These are phyloP conservation scores for Silene conica DNA, from an alignment of 148 eudicot genomes.

Conservation along the genomic window DNA sequence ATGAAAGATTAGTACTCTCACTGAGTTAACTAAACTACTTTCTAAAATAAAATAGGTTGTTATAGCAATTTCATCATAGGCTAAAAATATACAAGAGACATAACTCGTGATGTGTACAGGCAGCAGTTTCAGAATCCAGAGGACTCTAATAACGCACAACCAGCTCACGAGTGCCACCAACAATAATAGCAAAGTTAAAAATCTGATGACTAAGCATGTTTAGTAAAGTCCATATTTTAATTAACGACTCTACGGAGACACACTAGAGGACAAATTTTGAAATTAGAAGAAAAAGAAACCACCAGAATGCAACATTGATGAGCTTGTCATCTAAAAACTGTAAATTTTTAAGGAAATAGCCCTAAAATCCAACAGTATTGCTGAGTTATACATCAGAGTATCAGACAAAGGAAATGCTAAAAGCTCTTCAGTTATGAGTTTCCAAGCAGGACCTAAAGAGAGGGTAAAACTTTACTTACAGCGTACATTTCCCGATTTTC, in stretches of 20 bases:
- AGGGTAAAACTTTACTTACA: conserved; percentile 40
- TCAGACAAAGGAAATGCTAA: background rate
- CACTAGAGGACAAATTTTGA: background rate
- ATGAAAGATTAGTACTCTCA: background rate
- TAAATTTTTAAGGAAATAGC: background rate
- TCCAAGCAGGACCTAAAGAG: background rate
- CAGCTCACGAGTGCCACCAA: background rate
- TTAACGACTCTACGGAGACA: conserved; percentile 4
- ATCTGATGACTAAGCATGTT: background rate
- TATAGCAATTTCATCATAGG: background rate
- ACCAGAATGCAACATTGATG: background rate
- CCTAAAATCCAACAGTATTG: background rate
- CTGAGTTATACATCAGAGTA: background rate
- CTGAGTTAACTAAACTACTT: background rate
- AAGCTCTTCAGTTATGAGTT: background rate
- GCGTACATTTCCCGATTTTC: conserved; percentile 25
- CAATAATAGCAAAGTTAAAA: background rate
- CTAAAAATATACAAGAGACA: background rate
- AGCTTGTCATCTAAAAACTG: background rate
- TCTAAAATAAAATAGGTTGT: background rate
- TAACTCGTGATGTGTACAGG: background rate
- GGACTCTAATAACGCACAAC: background rate
- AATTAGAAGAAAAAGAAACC: background rate
- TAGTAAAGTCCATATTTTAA: background rate
- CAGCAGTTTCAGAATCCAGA: background rate